Conservation (phyloP, 371 early-diverging fungal genomes). For the Mortierella sp. region DNA sequence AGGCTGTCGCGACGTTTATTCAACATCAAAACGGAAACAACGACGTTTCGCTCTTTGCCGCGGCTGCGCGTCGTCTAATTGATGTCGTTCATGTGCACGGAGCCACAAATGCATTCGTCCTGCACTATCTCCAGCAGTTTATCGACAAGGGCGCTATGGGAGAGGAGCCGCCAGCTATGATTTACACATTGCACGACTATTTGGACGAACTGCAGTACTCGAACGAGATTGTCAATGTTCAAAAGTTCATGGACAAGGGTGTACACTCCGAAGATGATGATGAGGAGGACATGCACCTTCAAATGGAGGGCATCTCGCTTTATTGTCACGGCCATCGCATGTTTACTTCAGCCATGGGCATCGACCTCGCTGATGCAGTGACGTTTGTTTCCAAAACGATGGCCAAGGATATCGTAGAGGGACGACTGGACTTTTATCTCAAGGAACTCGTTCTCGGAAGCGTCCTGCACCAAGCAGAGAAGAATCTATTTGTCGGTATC, state of each 20-base stretch:
- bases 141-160: constrained; percentile 50
- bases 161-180: constrained; percentile 67
- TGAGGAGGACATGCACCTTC: constrained; percentile 49
- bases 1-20: constrained; percentile 70
- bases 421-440: constrained; percentile 67
- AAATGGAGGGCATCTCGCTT: constrained; percentile 52
- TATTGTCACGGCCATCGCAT: constrained; percentile 66
- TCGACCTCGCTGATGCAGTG: constrained; percentile 68
- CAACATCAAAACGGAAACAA: constrained; percentile 62
- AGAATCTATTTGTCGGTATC: constrained; percentile 69
- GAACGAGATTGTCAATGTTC: constrained; percentile 63
- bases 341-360: constrained; percentile 70
- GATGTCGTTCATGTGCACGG: constrained; percentile 77
- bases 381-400: constrained; percentile 72
- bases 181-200: constrained; percentile 78
- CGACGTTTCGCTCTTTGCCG: constrained; percentile 69
- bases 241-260: constrained; percentile 61
- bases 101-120: constrained; percentile 71
- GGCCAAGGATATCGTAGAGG: constrained; percentile 74
- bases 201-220: constrained; percentile 72
- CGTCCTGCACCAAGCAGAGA: constrained; percentile 63
- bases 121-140: constrained; percentile 61
- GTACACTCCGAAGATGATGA: constrained; percentile 41
- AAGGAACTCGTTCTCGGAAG: constrained; percentile 73
- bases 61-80: constrained; percentile 54